Evolutionary conservation across 257 asterid genomes (phyloP).

Genomic region (Datura wrightii): DNA sequence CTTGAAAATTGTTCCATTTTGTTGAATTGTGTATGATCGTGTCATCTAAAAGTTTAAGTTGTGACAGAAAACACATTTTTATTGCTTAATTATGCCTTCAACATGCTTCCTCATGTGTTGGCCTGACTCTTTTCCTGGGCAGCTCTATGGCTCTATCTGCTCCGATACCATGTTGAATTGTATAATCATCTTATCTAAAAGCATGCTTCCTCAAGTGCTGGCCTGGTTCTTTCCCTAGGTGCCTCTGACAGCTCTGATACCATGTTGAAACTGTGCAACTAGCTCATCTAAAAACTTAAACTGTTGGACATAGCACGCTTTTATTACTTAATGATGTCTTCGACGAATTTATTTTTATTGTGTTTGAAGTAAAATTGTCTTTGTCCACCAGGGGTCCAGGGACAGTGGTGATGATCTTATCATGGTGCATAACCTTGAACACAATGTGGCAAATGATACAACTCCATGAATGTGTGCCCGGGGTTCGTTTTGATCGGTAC

Average conservation of each 20-base stretch:
- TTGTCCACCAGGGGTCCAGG: slow-evolving; percentile 77
- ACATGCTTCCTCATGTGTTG: background rate
- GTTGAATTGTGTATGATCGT: background rate
- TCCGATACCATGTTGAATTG: background rate
- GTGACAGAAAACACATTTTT: background rate
- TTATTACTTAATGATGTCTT: background rate
- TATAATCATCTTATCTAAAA: background rate
- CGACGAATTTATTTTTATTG: background rate
- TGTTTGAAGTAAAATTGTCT: background rate
- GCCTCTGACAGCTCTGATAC: background rate
- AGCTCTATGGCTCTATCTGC: background rate
- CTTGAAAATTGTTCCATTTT: background rate
- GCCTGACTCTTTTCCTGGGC: background rate
- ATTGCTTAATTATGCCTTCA: background rate
- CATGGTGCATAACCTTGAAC: slow-evolving; percentile 81
- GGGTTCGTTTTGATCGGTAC: slow-evolving; percentile 79
- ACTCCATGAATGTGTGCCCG: slow-evolving; percentile 84
- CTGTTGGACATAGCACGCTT: background rate
- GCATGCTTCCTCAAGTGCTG: background rate
- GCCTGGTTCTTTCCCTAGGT: background rate
- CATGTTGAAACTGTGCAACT: background rate
- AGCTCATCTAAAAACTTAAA: background rate
- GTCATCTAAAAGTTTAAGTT: background rate
- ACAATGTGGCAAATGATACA: slow-evolving; percentile 96
- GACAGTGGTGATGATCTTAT: slow-evolving; percentile 63